Evolutionary conservation across 495 filamentous ascomycete species (phyloP), one percentile per base, ranked within the genome.

Genomic region (Usnea hakonensis): DNA sequence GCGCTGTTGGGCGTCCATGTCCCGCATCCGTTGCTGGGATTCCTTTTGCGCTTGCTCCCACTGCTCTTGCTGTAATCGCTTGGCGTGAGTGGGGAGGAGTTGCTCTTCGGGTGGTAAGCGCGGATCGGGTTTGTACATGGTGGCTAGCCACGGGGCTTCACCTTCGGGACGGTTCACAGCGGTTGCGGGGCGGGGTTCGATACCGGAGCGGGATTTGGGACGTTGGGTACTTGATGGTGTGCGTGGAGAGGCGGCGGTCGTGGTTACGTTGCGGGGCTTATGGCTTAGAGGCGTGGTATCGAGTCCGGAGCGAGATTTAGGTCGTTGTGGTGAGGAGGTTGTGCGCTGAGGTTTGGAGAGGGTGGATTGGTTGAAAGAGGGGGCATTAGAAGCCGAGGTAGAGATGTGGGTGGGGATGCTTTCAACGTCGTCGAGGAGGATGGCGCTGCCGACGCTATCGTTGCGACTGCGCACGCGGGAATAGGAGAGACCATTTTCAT

Each of bases 121-220:
- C 41, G 94, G 94, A 71, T 98, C 94, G 4, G 94, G 95, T 68
- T 94, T 95, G 72, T 96, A 98, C 77, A 95, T 94, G 0, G 87
- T 87, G 21, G 91, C 85, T 73, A 97, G 83, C 94, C 95, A 97
- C 41, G 95, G 95, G 10, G 94, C 88, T 57, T 97, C 93, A 19
- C 94, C 95, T 76, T 97, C 95, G 16, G 91, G 93, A 38, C 87
- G 83, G 66, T 90, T 90, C 78, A 85, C 60, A 70, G 76, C 70
- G 72, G 83, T 79, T 71, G 79, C 71, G 74, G 78, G 79, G 74
- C 78, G 79, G 70, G 69, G 74, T 76, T 83, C 79, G 76, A 78
- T 71, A 73, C 78, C 79, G 75, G 80, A 78, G 66, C 85, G 79
- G 13, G 88, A 89, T 54, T 83, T 84, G 16, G 88, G 85, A 54